Evolutionary conservation across 169 alveolate genomes (phyloP), one percentile per base, ranked within the genome.

Genomic region (Cyclospora cayetanensis): DNA sequence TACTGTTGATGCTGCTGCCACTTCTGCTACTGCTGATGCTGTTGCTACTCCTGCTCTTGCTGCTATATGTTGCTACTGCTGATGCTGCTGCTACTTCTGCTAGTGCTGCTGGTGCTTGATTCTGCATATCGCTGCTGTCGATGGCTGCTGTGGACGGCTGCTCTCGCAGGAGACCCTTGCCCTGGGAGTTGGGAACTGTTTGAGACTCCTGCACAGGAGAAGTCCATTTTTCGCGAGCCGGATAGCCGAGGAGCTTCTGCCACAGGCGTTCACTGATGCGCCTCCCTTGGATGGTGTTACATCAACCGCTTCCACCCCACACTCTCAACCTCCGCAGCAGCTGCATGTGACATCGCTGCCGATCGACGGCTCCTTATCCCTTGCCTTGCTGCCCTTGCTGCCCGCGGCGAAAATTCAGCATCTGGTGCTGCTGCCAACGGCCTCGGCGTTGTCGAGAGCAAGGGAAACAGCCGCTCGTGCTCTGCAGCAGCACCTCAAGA

Each of bases 101-200:
- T 7, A 7, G 34, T 31, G 80, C 52, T 11, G 80, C 80, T 34
- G 18, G 50, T 50, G 31, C 34, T 34, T 0, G 0, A n/a, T 4
- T 42, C 35, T 65, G 22, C 22, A 46, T 15, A 7, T 15, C 15
- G 83, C 83, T 70, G 83, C 83, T 70, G 83, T 11, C 35, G 1
- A 41, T 31, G 79, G 66, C 86, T 76, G 43, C 86, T 76, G 86
- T 43, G 31, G 39, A 25, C 27, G 20, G 66, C 68, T 76, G 86
- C 86, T n/a, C 41, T 50, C 34, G 37, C 66, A 76, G 86, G 86
- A 76, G 86, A n/a, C 86, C 34, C 68, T 76, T n/a, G 86, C 86
- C n/a, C 68, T 76, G 11, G 4, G 66, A 4, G 9, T 76, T 0
- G 2, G 39, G 12, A 41, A 25, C 31, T 31, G 68, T 22, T 43